phyloP scores from a whole-genome alignment of 73 alveolate genomes.

The Stentor roeselii region DNA sequence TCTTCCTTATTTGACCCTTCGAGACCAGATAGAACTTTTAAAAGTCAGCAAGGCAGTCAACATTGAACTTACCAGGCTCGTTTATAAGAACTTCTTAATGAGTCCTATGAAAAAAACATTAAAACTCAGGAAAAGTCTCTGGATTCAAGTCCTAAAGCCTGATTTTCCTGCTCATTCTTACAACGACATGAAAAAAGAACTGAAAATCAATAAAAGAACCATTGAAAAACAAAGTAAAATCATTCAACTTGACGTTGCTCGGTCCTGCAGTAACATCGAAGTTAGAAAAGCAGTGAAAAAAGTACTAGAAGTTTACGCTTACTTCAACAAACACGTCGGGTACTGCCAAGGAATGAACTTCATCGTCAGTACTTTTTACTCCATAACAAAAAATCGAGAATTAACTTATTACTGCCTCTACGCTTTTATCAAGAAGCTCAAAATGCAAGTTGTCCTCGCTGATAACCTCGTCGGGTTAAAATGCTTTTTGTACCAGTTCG shows the following conservation, averaged over 20 bases:
- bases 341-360: background rate
- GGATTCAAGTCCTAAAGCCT: background rate
- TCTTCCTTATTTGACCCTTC: background rate
- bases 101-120: background rate
- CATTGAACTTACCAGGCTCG: background rate
- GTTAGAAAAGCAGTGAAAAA: background rate
- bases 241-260: background rate
- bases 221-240: background rate
- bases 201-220: too few relatives aligned
- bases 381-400: too few relatives aligned
- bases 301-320: background rate
- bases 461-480: conserved; percentile 68
- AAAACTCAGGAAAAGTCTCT: background rate
- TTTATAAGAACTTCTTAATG: too few relatives aligned
- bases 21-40: background rate
- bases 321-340: background rate
- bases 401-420: background rate
- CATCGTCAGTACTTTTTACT: background rate
- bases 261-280: background rate
- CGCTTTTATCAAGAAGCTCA: background rate
- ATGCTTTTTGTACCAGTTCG: conserved; percentile 76
- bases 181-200: background rate
- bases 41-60: background rate
- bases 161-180: background rate
- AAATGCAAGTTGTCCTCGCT: background rate